These are phyloP conservation scores for Xylaria sp. DNA, from an alignment of 2,329 filamentous ascomycete species.

Conservation along the genomic window DNA sequence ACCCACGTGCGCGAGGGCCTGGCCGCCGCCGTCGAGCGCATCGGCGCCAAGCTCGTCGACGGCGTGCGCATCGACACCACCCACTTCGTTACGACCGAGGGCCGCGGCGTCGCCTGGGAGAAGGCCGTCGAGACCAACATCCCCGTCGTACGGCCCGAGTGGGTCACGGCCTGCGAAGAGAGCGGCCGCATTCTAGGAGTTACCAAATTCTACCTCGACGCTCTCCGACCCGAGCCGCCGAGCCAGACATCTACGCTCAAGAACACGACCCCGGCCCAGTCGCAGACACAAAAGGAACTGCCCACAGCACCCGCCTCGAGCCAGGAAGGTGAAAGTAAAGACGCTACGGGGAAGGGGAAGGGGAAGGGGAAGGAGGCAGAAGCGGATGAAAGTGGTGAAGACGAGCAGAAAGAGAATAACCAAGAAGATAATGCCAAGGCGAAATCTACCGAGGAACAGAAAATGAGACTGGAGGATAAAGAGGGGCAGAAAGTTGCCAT, in stretches of 20 bases:
- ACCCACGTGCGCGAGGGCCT: constrained; percentile 77
- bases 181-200: constrained; percentile 94
- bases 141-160: constrained; percentile 94
- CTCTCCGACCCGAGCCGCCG: constrained; percentile 63
- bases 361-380: constrained; percentile 41
- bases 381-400: constrained; percentile 33
- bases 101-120: constrained; percentile 90
- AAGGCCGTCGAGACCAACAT: constrained; percentile 98
- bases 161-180: constrained; percentile 95
- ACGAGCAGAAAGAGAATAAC: constrained; percentile 50
- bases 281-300: constrained; percentile 46
- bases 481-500: constrained; percentile 65
- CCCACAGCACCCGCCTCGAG: constrained; percentile 43
- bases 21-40: constrained; percentile 79
- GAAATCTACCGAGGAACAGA: constrained; percentile 61
- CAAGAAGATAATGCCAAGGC: constrained; percentile 45
- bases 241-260: constrained; percentile 50
- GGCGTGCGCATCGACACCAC: constrained; percentile 95
- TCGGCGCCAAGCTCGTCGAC: constrained; percentile 92
- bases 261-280: constrained; percentile 41
- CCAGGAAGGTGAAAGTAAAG: constrained; percentile 37
- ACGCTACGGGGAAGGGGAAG: constrained; percentile 28
- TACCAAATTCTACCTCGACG: constrained; percentile 94
- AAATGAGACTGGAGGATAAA: constrained; percentile 66
- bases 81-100: constrained; percentile 97